Evolutionary conservation across 2,329 filamentous ascomycete species (phyloP).

Genomic region (Ophiostoma populinum): DNA sequence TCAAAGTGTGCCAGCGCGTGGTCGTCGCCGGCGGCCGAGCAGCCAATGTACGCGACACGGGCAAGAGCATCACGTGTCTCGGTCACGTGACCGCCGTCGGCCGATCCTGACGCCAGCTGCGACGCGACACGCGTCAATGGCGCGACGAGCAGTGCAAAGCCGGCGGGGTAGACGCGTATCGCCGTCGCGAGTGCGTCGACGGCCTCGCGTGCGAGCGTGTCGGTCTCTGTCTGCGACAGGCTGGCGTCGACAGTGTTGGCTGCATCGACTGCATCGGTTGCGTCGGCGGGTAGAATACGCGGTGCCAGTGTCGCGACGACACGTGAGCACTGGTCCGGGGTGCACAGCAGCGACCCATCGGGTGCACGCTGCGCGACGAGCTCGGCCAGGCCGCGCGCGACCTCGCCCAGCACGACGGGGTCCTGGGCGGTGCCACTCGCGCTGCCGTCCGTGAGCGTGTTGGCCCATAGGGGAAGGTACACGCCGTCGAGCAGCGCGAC

Average conservation of each 20-base stretch:
- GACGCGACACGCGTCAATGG: too few relatives aligned
- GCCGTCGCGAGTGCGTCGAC: constrained; percentile 8
- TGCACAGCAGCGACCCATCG: constrained; percentile 20
- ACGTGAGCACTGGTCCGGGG: constrained; percentile 14
- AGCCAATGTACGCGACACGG: constrained; percentile 31
- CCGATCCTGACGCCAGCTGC: too few relatives aligned
- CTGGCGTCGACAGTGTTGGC: background rate
- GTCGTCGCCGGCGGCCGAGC: constrained; percentile 19
- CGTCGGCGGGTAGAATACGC: constrained; percentile 1
- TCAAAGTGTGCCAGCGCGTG: constrained; percentile 12
- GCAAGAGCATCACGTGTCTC: constrained; percentile 22
- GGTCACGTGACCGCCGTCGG: too few relatives aligned
- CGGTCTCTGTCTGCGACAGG: constrained; percentile 1
- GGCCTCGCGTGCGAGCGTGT: constrained; percentile 9
- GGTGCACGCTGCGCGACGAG: constrained; percentile 24
- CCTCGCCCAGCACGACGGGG: constrained; percentile 23
- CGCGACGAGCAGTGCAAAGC: constrained; percentile 7
- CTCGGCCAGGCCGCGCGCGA: constrained; percentile 28
- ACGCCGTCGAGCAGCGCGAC: constrained; percentile 26
- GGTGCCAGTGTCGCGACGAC: constrained; percentile 13
- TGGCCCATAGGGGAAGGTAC: constrained; percentile 22
- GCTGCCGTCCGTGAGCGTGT: constrained; percentile 12
- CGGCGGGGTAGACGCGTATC: constrained; percentile 7
- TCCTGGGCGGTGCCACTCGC: constrained; percentile 12
- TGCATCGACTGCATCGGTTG: background rate